Evolutionary conservation across 768 basidiomycete genomes (phyloP), one percentile per base, ranked within the genome.

Genomic region (Pisolithus sp.): DNA sequence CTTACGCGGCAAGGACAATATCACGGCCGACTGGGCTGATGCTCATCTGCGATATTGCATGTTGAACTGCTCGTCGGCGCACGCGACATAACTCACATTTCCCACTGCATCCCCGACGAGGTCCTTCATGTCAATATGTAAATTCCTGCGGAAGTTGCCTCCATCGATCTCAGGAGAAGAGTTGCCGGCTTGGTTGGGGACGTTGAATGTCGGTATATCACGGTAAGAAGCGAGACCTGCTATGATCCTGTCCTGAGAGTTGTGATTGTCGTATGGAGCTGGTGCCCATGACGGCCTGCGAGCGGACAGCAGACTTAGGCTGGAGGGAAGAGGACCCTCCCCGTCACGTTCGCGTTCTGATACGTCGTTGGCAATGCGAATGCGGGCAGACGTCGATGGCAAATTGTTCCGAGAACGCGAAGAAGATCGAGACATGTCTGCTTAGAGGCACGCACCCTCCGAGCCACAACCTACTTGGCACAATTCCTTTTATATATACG

Each of bases 21-120:
- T 97, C 94, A 20, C 94, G 78, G 48, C 82, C 86, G 5, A 85
- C 76, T 9, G 94, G 94, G 59, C 89, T 89, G 49, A 96, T 94
- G 52, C 87, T 90, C 90, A 93, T 90, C 89, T 92, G 38, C 2
- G 24, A 28, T n/a, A 23, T n/a, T 2, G 13, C 17, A 17, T 20
- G 21, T 59, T 41, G 58, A 56, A 55, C 24, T 50, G 34, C 3
- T 7, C n/a, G n/a, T 34, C 34, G n/a, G 10, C 17, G 6, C 17
- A 15, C 20, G 42, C 7, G 15, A 46, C 5, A 41, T 17, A 53
- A 76, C 86, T 63, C 50, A 89, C 88, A 65, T 89, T 91, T 8
- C 89, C 88, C 2, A 91, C 86, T 23, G 87, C 87, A 64, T 88
- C 86, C 2, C 88, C 88, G 4, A 90, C 83, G 36, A 89, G 71